Evolutionary conservation across 1,284 basidiomycete genomes (phyloP), one percentile per base, ranked within the genome.

Genomic region (Stygiomarasmius scandens): DNA sequence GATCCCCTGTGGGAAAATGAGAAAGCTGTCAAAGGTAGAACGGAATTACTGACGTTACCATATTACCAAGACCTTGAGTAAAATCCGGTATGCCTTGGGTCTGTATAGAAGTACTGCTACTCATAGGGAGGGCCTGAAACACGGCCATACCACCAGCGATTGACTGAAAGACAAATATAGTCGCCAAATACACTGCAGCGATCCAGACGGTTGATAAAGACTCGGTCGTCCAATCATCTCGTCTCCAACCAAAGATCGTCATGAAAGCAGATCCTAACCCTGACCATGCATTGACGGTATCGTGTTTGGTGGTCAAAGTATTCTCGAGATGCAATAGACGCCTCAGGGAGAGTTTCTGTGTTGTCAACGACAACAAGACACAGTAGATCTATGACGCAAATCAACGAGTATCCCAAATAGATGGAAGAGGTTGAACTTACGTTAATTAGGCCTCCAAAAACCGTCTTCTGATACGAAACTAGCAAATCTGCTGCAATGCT

Each of bases 61-160:
- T 23, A 25, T 55, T 55, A 11, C 22, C 36, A 24, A 44, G 29
- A 5, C 32, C 1, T n/a, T 34, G 29, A 11, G 53, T 48, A 22
- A 55, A 49, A 43, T 55, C 34, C 11, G 53, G 53, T 8, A 55
- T 14, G 14, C 53, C 53, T 23, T 10, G 12, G 12, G 32, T 36
- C 4, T 19, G 9, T 19, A 55, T 48, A 19, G 45, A 1, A n/a
- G 48, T 14, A 1, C n/a, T 16, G 16, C 9, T 16, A 24, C 20
- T 47, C 14, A 16, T 11, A 3, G 2, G 2, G 9, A 16, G n/a
- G 1, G 4, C 0, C 6, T 47, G 4, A 22, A 22, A 4, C n/a
- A 5, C 20, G 16, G 48, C n/a, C 32, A 55, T 55, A 23, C 22
- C 32, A 1, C 32, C 25, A 24, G 29, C 46, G 20, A 38, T 12